Percentiles rank a stretch among this genome's conserved stretches.
Evolutionary conservation across 768 basidiomycete species (phyloP).

Genomic region (Auricularia sp.): DNA sequence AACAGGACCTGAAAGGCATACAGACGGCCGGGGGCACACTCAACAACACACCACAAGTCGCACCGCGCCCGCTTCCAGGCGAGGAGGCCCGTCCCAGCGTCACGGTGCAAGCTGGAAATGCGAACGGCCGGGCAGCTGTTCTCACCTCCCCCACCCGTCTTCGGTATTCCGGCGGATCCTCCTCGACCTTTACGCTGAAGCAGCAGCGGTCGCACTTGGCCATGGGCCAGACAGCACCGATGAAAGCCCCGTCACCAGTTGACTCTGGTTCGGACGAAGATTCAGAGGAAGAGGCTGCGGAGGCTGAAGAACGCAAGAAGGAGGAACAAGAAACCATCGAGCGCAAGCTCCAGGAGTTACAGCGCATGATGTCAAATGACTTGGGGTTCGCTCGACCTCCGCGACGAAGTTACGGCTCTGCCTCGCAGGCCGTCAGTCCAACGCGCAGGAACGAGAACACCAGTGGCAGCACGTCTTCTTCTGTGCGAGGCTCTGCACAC

Average conservation of each 20-base stretch:
- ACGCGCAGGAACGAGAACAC: constrained; percentile 32
- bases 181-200: constrained; percentile 4
- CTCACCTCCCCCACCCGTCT: background rate
- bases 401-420: constrained; percentile 10
- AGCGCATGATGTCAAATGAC: constrained; percentile 62
- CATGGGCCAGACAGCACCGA: background rate
- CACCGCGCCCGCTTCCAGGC: background rate
- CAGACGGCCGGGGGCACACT: constrained; percentile 58
- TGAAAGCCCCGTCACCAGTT: constrained; percentile 14
- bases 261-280: constrained; percentile 34
- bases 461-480: constrained; percentile 58
- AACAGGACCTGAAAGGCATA: constrained; percentile 72
- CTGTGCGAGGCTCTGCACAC: constrained; percentile 57
- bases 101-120: background rate
- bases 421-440: constrained; percentile 5
- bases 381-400: constrained; percentile 49
- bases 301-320: constrained; percentile 54
- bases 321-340: constrained; percentile 62
- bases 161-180: background rate
- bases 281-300: constrained; percentile 36
- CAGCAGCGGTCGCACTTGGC: background rate
- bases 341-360: constrained; percentile 56
- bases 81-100: constrained; percentile 3
- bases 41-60: constrained; percentile 29
- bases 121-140: background rate